Percentiles rank a stretch among this genome's conserved stretches.
These are phyloP conservation scores for Trichoderma reesei DNA, from an alignment of 495 filamentous ascomycete species.

Conservation along the genomic window DNA sequence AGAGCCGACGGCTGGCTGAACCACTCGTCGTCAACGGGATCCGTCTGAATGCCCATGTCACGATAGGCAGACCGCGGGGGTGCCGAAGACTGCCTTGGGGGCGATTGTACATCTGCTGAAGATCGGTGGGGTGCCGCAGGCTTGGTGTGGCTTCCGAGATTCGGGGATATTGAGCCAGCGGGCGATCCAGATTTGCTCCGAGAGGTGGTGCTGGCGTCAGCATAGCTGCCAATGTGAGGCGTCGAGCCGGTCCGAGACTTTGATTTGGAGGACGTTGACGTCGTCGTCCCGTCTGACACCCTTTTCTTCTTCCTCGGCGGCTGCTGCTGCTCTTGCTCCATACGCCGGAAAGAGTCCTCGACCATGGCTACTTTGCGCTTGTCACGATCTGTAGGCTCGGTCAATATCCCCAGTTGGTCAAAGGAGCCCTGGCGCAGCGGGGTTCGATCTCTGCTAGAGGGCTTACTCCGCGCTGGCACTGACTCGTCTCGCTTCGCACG, in stretches of 20 bases:
- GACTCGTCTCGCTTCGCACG: slow-evolving; percentile 60
- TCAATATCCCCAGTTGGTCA: slow-evolving; percentile 39
- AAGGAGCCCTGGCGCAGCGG: slow-evolving; percentile 49
- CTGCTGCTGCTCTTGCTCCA: slow-evolving; percentile 56
- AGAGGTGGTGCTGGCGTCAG: slow-evolving; percentile 36
- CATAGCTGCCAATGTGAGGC: slow-evolving; percentile 19
- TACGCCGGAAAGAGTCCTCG: slow-evolving; percentile 62
- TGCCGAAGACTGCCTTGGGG: slow-evolving; percentile 25
- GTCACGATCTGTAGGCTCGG: slow-evolving; percentile 73
- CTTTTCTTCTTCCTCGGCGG: slow-evolving; percentile 52
- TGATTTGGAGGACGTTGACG: slow-evolving; percentile 26
- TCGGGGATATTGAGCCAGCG: slow-evolving; percentile 30
- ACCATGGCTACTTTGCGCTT: slow-evolving; percentile 77
- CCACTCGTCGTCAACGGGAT: slow-evolving; percentile 36
- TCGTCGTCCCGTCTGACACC: slow-evolving; percentile 44
- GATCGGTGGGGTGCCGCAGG: slow-evolving; percentile 14
- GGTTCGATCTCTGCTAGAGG: slow-evolving; percentile 73
- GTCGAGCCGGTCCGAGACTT: not conserved
- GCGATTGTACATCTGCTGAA: slow-evolving; percentile 11
- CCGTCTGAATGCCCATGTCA: slow-evolving; percentile 41
- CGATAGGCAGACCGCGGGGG: slow-evolving; percentile 29
- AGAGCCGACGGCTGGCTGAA: slow-evolving; percentile 21
- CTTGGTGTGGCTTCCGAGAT: slow-evolving; percentile 15
- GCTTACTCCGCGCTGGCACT: slow-evolving; percentile 62
- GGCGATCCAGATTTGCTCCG: slow-evolving; percentile 41